Conservation (phyloP, 768 basidiomycete species). For the Rhizopogon vesiculosus region DNA sequence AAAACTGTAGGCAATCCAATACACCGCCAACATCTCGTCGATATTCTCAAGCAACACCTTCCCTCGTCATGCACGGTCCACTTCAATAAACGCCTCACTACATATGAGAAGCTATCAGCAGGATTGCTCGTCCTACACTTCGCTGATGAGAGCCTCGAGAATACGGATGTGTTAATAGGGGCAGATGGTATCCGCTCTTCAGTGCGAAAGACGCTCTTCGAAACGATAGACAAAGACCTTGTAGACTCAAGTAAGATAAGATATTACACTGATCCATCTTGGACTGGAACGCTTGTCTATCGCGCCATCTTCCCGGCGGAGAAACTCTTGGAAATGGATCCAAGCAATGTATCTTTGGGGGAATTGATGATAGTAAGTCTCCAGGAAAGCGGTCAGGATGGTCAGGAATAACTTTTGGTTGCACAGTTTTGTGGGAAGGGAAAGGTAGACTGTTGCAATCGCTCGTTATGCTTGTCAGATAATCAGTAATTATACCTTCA, state of each 20-base stretch:
- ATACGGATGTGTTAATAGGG: too few relatives aligned
- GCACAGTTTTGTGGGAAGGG: too few relatives aligned
- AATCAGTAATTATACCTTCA: neutral
- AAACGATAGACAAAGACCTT: neutral
- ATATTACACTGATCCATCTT: conserved; percentile 20
- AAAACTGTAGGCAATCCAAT: neutral
- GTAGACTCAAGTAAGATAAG: neutral
- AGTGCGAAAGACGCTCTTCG: neutral
- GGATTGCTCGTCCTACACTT: neutral
- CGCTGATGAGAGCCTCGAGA: conserved; percentile 27
- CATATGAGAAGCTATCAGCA: too few relatives aligned
- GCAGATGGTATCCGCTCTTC: conserved; percentile 1
- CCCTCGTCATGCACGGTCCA: too few relatives aligned
- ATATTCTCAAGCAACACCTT: too few relatives aligned
- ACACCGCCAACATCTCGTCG: too few relatives aligned
- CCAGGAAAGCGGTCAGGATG: neutral
- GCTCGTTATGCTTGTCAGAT: neutral
- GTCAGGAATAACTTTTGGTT: too few relatives aligned
- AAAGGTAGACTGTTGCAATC: neutral
- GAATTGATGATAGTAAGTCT: conserved; percentile 12
- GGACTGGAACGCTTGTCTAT: conserved; percentile 25
- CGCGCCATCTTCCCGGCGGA: too few relatives aligned
- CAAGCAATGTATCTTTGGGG: neutral
- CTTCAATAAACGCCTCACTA: too few relatives aligned
- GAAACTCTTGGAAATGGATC: too few relatives aligned